phyloP scores from a whole-genome alignment of 1,284 basidiomycete species.

The Heterobasidion irregulare region DNA sequence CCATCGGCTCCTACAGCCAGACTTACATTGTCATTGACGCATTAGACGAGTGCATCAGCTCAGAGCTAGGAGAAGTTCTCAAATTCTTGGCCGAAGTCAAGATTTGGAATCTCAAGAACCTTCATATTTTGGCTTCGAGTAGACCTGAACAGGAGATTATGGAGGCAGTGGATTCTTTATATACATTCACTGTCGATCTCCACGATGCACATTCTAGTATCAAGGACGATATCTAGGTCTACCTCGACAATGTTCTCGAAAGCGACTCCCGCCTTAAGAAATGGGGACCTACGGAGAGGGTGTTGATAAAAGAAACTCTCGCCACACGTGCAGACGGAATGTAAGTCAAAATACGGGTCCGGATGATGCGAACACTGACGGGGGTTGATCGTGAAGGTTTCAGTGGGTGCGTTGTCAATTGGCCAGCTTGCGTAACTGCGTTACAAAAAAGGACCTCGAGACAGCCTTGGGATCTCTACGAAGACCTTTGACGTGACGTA shows the following conservation, averaged over 20 bases:
- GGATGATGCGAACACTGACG: too few species aligned
- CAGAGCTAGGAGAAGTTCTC: not conserved
- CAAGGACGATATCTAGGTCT: not conserved
- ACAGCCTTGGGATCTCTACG: not conserved
- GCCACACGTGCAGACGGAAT: not conserved
- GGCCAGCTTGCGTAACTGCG: not conserved
- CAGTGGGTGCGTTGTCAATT: not conserved
- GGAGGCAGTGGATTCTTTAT: not conserved
- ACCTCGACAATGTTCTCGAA: not conserved
- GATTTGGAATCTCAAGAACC: not conserved
- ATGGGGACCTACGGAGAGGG: not conserved
- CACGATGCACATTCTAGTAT: not conserved
- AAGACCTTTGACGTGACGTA: constrained; percentile 5
- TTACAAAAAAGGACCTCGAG: not conserved
- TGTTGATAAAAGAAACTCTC: not conserved
- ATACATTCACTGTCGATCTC: not conserved
- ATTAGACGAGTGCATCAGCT: constrained; percentile 1
- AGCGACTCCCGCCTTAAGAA: not conserved
- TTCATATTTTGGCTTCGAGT: not conserved
- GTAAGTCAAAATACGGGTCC: not conserved
- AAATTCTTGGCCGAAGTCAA: not conserved
- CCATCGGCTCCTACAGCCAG: not conserved
- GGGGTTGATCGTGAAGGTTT: not conserved
- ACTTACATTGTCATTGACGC: constrained; percentile 3
- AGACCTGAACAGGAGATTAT: not conserved